phyloP scores from a whole-genome alignment of 2,329 filamentous ascomycete species.

The Magnaporthiopsis poae region DNA sequence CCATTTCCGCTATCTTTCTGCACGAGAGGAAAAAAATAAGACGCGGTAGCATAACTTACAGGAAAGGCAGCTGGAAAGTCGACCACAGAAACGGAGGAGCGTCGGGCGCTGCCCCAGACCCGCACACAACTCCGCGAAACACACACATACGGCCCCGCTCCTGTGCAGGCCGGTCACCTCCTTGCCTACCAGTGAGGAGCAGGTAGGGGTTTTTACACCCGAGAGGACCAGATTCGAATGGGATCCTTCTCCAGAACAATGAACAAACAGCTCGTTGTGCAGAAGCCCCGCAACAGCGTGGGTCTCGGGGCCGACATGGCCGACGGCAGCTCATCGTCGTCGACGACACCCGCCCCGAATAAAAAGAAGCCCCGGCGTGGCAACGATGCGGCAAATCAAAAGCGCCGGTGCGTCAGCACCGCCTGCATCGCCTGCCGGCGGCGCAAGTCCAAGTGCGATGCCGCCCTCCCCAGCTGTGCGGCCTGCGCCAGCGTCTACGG shows the following conservation, averaged over 20 bases:
- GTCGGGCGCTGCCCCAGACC: not conserved
- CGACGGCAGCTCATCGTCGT: not conserved
- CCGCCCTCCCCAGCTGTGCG: slow-evolving; percentile 80
- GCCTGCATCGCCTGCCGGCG: slow-evolving; percentile 64
- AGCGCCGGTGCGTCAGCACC: slow-evolving; percentile 73
- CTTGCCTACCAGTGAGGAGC: not conserved
- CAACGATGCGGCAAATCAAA: slow-evolving; percentile 41
- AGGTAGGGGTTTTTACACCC: not conserved
- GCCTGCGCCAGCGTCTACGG: slow-evolving; percentile 92
- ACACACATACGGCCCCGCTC: not conserved
- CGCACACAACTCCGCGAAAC: not conserved
- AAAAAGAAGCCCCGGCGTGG: slow-evolving; percentile 44
- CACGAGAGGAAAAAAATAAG: not conserved
- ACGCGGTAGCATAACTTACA: not conserved
- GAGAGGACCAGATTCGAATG: not conserved
- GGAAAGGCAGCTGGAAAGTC: not conserved
- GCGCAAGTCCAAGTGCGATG: slow-evolving; percentile 83
- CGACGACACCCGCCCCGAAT: slow-evolving; percentile 11
- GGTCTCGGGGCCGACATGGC: not conserved
- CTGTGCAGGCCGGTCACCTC: not conserved
- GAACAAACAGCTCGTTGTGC: not conserved
- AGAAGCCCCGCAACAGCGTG: not conserved
- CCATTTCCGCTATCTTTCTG: not conserved
- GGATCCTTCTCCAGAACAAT: not conserved
- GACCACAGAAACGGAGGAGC: not conserved